Evolutionary conservation across 306 rosid species (phyloP).

Genomic region (Vigna angularis): DNA sequence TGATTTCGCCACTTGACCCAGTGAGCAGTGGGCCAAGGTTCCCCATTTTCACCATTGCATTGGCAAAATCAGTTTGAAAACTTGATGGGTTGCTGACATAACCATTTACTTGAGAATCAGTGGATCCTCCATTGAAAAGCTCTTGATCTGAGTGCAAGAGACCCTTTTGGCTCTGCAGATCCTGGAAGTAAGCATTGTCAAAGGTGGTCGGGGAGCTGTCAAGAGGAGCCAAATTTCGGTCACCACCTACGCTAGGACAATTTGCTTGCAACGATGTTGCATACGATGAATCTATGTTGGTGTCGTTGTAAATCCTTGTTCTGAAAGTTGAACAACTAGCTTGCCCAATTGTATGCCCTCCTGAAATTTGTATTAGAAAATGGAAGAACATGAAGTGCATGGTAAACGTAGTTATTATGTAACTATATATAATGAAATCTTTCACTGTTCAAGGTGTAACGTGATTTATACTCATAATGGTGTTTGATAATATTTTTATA

Average conservation of each 20-base stretch:
- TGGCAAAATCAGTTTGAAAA: conserved; percentile 59
- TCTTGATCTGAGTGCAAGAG: conserved; percentile 68
- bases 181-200: conserved; percentile 61
- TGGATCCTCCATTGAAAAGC: conserved; percentile 62
- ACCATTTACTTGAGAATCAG: conserved; percentile 51
- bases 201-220: conserved; percentile 48
- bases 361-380: conserved; percentile 21
- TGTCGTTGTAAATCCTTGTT: conserved; percentile 61
- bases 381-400: background rate
- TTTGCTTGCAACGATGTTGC: conserved; percentile 47
- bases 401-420: background rate
- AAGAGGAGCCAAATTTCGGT: conserved; percentile 53
- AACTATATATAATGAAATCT: background rate
- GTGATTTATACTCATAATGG: no score
- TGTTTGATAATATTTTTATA: no score
- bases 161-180: conserved; percentile 55
- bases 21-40: conserved; percentile 59
- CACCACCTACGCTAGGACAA: conserved; percentile 65
- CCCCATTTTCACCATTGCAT: conserved; percentile 70
- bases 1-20: conserved; percentile 57
- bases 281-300: conserved; percentile 58
- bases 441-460: no score
- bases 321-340: conserved; percentile 55
- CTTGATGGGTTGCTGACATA: conserved; percentile 40
- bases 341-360: conserved; percentile 73